Evolutionary conservation across 2,329 filamentous ascomycete genomes (phyloP), one percentile per base, ranked within the genome.

Genomic region (Trichothecium sympodiale): DNA sequence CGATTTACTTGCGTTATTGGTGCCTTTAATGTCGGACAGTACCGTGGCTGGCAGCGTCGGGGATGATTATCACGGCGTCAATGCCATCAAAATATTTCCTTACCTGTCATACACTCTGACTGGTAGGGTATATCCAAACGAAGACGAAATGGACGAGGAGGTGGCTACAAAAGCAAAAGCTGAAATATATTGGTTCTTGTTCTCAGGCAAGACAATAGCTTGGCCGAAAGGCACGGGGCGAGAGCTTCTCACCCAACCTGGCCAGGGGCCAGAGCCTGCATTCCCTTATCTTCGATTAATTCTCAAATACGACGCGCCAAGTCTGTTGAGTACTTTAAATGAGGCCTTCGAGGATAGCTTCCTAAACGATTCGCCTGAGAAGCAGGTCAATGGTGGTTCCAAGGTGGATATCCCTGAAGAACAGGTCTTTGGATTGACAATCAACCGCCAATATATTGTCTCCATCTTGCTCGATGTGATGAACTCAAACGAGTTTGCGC

Each of bases 281-380:
- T 96, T 94, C 51, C 83, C 86, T 1, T 89, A 93, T 50, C 69
- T 98, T 13, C 76, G 82, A 29, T 72, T 86, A 46, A 78, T 98
- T 33, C 70, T 98, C 31, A 79, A 83, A 42, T 94, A 93, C 46
- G 87, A 96, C 55, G 79, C 88, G 0, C 77, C 87, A 2, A 95
- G 85, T 55, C 94, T 96, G 47, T 72, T 98, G 61, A 96, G 88
- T 54, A 85, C 89, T 48, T 64, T 98, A 29, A 98, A 98, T 46
- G 93, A 98, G 57, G 91, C 89, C 1, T 98, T 98, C 47, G 91
- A 98, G 54, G 89, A 98, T 50, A 70, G 80, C 0, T 98, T 94
- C 47, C 63, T 98, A 37, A 98, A 98, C 48, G 83, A 88, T 43
- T 73, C 77, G 7, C 69, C 76, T 3, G 78, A 85, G 33, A 71